phyloP scores from a whole-genome alignment of 2,329 filamentous ascomycete species.

The Fusarium lateritium region DNA sequence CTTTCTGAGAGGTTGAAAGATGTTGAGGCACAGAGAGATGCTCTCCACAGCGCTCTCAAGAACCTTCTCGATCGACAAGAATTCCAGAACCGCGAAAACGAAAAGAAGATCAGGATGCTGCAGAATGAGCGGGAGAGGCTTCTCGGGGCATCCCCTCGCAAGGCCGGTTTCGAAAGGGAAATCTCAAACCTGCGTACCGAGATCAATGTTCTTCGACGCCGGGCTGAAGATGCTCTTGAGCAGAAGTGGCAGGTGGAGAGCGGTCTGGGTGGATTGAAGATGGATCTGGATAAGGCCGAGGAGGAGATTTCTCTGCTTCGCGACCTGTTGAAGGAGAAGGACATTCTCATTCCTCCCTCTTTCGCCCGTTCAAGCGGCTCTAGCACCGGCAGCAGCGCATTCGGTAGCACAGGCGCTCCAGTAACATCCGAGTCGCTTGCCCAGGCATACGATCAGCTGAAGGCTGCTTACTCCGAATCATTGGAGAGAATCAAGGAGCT shows the following conservation, averaged over 20 bases:
- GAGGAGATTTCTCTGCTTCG: constrained; percentile 91
- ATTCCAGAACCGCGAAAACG: constrained; percentile 84
- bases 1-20: constrained; percentile 89
- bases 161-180: constrained; percentile 86
- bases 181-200: constrained; percentile 85
- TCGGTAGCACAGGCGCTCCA: constrained; percentile 56
- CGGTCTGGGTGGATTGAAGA: constrained; percentile 88
- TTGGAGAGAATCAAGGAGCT: constrained; percentile 76
- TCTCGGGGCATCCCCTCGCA: constrained; percentile 76
- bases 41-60: constrained; percentile 88
- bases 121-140: constrained; percentile 85
- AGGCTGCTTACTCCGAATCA: constrained; percentile 77
- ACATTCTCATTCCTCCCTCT: constrained; percentile 80
- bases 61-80: constrained; percentile 89
- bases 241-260: constrained; percentile 98
- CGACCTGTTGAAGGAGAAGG: constrained; percentile 83
- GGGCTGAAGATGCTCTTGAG: constrained; percentile 93
- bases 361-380: constrained; percentile 62
- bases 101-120: constrained; percentile 83
- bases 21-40: constrained; percentile 93
- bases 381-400: constrained; percentile 46
- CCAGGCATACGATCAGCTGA: constrained; percentile 81
- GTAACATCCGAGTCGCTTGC: constrained; percentile 81
- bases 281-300: constrained; percentile 96
- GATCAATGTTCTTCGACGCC: constrained; percentile 84